Base-by-base conservation (phyloP, 1,284 basidiomycete species). In the Ganoderma multipileum region DNA sequence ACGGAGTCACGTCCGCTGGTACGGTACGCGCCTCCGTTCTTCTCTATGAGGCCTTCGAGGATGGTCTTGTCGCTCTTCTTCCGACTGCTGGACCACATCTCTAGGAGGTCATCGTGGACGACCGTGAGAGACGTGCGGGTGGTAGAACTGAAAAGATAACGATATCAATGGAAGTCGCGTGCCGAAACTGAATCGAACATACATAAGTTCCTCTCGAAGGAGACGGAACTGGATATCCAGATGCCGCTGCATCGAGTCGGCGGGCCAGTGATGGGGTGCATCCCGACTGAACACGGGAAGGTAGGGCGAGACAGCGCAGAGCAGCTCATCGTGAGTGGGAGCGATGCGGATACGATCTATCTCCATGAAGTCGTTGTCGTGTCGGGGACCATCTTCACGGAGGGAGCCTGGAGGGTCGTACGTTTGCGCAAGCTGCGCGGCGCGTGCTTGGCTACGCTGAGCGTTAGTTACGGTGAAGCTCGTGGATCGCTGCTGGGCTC, bases 371-470 rank as follows among this genome's bases (percentile, higher is more conserved):
- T 85, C 83, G 73, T 84, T 83, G 68, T 84, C 81, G 68, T 84
- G 83, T 0, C 83, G 76, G 0, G 85, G 83, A 1, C 89, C 91
- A 0, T 79, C 80, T 3, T 69, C 54, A 1, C 87, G 85, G 3
- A 85, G 76, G 1, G 38, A 33, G 0, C 77, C 77, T 0, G 77
- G 77, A n/a, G 75, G 76, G 12, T 72, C 70, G 61, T 78, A 77
- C 2, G 70, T 74, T 69, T 75, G 74, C 12, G 68, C 66, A 7
- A 77, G 73, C 39, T 74, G 77, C 3, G 73, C 72, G 4, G 73
- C 55, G 16, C 73, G 67, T 8, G 74, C 74, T 50, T 72, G 67
- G 33, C 64, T 71, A 2, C 72, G 70, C 39, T 77, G 73, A 3
- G 68, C 67, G 16, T 71, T 55, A 11, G 69, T 73, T 16, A 70